phyloP scores from a whole-genome alignment of 2,329 filamentous ascomycete species.

The Stagonosporopsis tanaceti region DNA sequence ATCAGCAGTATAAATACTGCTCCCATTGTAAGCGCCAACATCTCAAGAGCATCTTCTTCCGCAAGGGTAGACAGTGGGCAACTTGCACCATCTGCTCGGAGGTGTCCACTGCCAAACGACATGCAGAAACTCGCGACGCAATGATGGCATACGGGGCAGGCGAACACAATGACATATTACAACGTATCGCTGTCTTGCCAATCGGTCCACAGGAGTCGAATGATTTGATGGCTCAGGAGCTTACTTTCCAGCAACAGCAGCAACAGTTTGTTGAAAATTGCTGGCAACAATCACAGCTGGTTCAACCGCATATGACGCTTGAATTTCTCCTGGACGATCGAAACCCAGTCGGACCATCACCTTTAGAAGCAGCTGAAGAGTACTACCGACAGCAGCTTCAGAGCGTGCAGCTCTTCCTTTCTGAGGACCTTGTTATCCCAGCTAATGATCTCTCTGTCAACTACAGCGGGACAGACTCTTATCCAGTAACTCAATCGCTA shows the following conservation, averaged over 20 bases:
- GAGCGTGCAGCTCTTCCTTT: background rate
- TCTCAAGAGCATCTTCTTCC: background rate
- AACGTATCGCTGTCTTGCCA: background rate
- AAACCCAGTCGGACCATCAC: background rate
- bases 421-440: too few species aligned
- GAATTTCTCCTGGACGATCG: background rate
- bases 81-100: conserved; percentile 4
- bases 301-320: background rate
- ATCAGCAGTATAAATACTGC: background rate
- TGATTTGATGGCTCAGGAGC: background rate
- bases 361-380: background rate
- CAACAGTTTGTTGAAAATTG: background rate
- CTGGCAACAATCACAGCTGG: background rate
- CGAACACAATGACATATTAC: background rate
- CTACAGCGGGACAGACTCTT: background rate
- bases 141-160: background rate
- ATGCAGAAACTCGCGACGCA: background rate
- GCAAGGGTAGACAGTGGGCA: background rate
- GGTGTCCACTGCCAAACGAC: background rate
- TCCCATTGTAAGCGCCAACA: background rate
- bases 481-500: background rate
- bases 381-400: background rate
- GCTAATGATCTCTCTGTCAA: background rate
- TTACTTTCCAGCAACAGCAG: background rate
- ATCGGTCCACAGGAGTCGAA: background rate